These are phyloP conservation scores for Nannochloropsis gaditana DNA, from an alignment of 108 stramenopile species.

Conservation along the genomic window DNA sequence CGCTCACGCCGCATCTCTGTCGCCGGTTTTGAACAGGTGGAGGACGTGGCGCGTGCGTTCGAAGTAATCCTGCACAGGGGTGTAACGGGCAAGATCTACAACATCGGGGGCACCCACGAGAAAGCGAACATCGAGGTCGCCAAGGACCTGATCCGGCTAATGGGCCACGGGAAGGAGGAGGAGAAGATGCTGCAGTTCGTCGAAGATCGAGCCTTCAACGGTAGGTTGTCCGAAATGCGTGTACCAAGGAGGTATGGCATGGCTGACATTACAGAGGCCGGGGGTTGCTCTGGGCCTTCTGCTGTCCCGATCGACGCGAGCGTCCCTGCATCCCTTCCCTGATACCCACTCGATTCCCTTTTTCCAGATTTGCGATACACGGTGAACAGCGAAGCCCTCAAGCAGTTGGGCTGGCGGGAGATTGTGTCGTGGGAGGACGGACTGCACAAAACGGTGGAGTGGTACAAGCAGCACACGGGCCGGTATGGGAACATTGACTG, in stretches of 20 bases:
- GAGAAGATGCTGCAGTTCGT: constrained; percentile 56
- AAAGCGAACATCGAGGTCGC: constrained; percentile 76
- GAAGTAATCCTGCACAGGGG: constrained; percentile 89
- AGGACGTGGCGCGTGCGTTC: constrained; percentile 93
- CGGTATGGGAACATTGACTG: constrained; percentile 92
- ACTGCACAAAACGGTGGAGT: constrained; percentile 78
- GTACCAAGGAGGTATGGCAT: no score
- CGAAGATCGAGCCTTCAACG: constrained; percentile 89
- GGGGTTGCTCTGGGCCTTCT: neutral
- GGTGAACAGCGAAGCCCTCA: constrained; percentile 74
- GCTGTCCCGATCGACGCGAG: neutral
- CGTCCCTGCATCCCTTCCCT: neutral
- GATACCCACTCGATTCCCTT: neutral
- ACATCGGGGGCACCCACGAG: constrained; percentile 95
- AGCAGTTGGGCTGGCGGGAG: constrained; percentile 78
- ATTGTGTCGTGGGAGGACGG: constrained; percentile 92
- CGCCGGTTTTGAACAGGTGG: constrained; percentile 53
- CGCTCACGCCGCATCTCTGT: neutral
- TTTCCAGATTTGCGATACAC: constrained; percentile 84
- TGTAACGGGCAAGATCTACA: constrained; percentile 80
- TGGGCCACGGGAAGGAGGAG: constrained; percentile 53
- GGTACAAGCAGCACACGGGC: constrained; percentile 77
- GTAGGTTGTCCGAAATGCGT: neutral
- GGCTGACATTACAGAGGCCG: no score
- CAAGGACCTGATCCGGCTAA: constrained; percentile 66